Percentiles rank a stretch among this genome's conserved stretches.
phyloP scores from a whole-genome alignment of 1,284 basidiomycete species.

The Malassezia yamatoensis region DNA sequence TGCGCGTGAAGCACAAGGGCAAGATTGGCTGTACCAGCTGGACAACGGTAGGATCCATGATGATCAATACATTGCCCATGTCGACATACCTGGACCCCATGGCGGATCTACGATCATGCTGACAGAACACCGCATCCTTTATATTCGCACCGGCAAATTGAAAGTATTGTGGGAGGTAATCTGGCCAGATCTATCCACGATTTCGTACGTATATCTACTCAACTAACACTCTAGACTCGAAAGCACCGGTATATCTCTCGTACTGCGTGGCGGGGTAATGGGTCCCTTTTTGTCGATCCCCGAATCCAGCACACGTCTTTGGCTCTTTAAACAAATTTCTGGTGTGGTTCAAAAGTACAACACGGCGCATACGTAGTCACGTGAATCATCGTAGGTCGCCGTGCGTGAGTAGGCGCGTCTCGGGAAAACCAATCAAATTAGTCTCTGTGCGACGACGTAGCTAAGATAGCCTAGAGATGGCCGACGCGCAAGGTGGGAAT shows the following conservation, averaged over 20 bases:
- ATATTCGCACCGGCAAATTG: constrained; percentile 74
- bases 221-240: constrained; percentile 22
- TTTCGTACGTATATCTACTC: constrained; percentile 52
- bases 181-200: constrained; percentile 72
- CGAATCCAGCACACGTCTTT: constrained; percentile 53
- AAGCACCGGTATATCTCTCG: constrained; percentile 53
- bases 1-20: constrained; percentile 78
- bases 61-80: constrained; percentile 81
- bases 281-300: constrained; percentile 55
- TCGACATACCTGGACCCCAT: constrained; percentile 52
- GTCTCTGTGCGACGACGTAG: neutral
- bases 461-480: constrained; percentile 1
- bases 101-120: constrained; percentile 42
- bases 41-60: constrained; percentile 73
- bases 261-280: constrained; percentile 53
- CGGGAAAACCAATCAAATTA: constrained; percentile 3
- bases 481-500: constrained; percentile 6
- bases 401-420: neutral
- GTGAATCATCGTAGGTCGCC: neutral
- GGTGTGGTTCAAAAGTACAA: constrained; percentile 25
- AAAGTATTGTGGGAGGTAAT: constrained; percentile 85
- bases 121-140: constrained; percentile 51
- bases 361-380: constrained; percentile 12
- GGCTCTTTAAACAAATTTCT: constrained; percentile 56
- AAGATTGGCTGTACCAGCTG: constrained; percentile 88